Evolutionary conservation across 1,284 basidiomycete species (phyloP).

Genomic region (Ceratobasidium theobromae): DNA sequence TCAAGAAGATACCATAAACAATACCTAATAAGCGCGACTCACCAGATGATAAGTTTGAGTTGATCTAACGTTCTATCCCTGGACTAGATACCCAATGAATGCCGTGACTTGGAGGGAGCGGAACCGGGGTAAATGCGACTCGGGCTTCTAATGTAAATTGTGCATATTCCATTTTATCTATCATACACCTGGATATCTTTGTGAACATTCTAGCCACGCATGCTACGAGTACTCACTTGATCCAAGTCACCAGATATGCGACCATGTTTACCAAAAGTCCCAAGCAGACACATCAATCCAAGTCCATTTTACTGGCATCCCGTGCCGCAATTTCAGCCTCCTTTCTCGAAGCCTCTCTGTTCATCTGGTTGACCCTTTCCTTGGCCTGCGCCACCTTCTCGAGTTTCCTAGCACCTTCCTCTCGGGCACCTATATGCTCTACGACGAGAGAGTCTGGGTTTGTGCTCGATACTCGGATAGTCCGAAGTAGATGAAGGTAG

Average conservation of each 20-base stretch:
- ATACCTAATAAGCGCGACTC: too few species aligned
- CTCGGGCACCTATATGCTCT: constrained; percentile 56
- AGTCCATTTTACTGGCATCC: constrained; percentile 35
- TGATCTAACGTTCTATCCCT: too few species aligned
- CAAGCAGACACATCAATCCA: neutral
- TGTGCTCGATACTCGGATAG: constrained; percentile 67
- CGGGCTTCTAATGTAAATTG: neutral
- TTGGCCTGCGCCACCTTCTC: constrained; percentile 32
- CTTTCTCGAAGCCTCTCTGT: constrained; percentile 27
- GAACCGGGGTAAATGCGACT: neutral
- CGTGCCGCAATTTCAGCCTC: constrained; percentile 11
- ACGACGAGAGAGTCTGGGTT: constrained; percentile 46
- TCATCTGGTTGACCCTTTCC: constrained; percentile 30
- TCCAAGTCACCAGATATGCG: too few species aligned
- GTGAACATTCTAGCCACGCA: too few species aligned
- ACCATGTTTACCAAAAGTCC: too few species aligned
- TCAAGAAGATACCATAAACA: too few species aligned
- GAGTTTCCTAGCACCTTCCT: constrained; percentile 15
- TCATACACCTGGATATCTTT: neutral
- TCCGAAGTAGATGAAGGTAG: constrained; percentile 73
- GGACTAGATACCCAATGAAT: too few species aligned
- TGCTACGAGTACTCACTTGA: neutral
- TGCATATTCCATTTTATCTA: neutral
- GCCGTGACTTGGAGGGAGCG: too few species aligned
- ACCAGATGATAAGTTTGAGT: too few species aligned